Evolutionary conservation across 305 asterid genomes (phyloP).

Genomic region (Fraxinus sp.): DNA sequence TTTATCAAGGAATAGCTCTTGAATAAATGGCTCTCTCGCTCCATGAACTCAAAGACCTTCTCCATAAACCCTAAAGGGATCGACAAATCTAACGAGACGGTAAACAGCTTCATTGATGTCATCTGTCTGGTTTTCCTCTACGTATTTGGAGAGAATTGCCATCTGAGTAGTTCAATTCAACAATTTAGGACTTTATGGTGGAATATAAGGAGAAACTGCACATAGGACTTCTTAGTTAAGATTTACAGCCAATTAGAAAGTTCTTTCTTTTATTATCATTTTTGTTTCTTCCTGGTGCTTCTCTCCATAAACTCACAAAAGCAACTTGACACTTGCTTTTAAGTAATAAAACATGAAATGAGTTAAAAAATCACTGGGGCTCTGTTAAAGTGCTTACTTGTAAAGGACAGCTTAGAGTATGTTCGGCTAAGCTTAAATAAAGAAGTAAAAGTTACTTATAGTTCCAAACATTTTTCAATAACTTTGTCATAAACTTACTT

Average conservation of each 20-base stretch:
- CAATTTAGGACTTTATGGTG: background rate
- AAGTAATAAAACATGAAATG: background rate
- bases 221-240: background rate
- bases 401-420: background rate
- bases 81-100: constrained; percentile 46
- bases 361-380: background rate
- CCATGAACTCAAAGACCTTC: constrained; percentile 52
- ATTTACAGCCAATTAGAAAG: background rate
- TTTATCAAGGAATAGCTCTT: constrained; percentile 51
- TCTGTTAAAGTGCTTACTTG: background rate
- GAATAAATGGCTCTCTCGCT: constrained; percentile 57
- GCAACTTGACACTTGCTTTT: background rate
- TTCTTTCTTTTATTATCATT: background rate
- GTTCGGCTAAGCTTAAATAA: background rate
- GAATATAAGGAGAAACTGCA: background rate
- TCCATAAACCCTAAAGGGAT: constrained; percentile 61
- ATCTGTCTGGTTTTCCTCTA: constrained; percentile 33
- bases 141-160: constrained; percentile 60
- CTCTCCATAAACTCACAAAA: background rate
- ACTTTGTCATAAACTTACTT: background rate
- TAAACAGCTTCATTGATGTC: constrained; percentile 39
- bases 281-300: background rate
- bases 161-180: background rate
- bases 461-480: background rate
- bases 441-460: background rate